Base-by-base conservation (phyloP, 768 basidiomycete genomes). In the Mycena metata region DNA sequence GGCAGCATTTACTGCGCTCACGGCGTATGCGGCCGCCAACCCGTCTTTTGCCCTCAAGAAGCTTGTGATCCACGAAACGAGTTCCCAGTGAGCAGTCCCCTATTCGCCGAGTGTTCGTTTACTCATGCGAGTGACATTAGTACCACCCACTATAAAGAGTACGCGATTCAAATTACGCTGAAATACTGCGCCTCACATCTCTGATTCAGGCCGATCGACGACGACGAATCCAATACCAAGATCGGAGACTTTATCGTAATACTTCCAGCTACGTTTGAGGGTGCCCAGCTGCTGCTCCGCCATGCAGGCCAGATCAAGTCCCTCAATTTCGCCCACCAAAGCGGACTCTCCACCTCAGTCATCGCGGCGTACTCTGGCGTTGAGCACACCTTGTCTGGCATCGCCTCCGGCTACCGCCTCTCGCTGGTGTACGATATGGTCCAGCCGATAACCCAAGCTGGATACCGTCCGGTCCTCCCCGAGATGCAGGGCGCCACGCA, bases 311-410 rank as follows among this genome's bases (percentile, higher is more conserved):
- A 69, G 24, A 39, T 39, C 5, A 69, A 69, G 35, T 56, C 47
- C 0, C 50, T 73, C 58, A 67, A 64, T 23, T 60, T 63, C 21
- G 60, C 67, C 9, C 59, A 60, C 33, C 46, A 67, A 43, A 67
- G 64, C 45, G 39, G 33, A 30, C 33, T 69, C 8, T 55, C 58
- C 9, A 72, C 71, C 2, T 72, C 66, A 7, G 54, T 70, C 46
- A 52, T 70, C 45, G 73, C 67, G 5, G 64, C 70, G 15, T 73
- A 72, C 56, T 60, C 65, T 1, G 70, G 70, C 15, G 70, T 73
- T 1, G 62, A 61, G 52, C 70, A 69, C 19, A 61, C 42, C 26
- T 35, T 72, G 15, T 16, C 54, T 26, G 45, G 57, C 10, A 59
- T 72, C 12, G 24, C 64, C 30, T 49, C 64, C 4, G 69, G 69